Base-by-base conservation (phyloP, 2,329 filamentous ascomycete species). In the Penicillium sp. region DNA sequence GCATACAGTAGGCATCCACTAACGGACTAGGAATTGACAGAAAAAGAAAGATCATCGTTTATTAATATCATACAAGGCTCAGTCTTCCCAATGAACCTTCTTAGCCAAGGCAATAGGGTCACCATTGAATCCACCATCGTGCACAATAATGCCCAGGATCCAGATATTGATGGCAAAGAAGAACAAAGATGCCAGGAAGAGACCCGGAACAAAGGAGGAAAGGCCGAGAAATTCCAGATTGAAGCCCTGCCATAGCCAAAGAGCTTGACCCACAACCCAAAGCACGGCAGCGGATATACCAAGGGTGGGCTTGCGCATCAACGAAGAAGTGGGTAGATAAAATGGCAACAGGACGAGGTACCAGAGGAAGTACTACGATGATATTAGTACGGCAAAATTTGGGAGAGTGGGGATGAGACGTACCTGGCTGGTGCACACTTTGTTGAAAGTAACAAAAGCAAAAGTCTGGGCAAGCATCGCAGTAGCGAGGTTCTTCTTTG, bases 361-460 rank as follows among this genome's bases (percentile, higher is more conserved):
- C 94, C 94, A 99, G 46, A 99, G 83, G 73, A 99, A 99, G 73
- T 99, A 99, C 91, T 96, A 7, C 7, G 13, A 18, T 13, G 18
- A 16, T 9, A 26, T 26, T 26, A 43, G 39, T 16, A 24, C n/a
- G 7, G 6, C 10, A n/a, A 3, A 11, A 18, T 3, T 19, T 1
- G 28, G 7, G 5, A 18, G 7, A 3, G 8, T 16, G 1, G 19
- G 23, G 10, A 16, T 16, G 48, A 31, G 14, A 69, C 82, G 60
- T 83, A 94, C 91, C 83, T 97, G 93, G 68, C 92, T 96, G 3
- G 94, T 99, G 81, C 93, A 97, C 58, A 99, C 94, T 78, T 99
- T 99, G 78, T 99, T 99, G 66, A 97, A 97, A 0, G 92, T 88
- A 3, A 97, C 94, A 74, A 99, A 99, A 0, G 93, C 91, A 75